Evolutionary conservation across 2,329 filamentous ascomycete genomes (phyloP).

Genomic region (Leptographium radiaticola): DNA sequence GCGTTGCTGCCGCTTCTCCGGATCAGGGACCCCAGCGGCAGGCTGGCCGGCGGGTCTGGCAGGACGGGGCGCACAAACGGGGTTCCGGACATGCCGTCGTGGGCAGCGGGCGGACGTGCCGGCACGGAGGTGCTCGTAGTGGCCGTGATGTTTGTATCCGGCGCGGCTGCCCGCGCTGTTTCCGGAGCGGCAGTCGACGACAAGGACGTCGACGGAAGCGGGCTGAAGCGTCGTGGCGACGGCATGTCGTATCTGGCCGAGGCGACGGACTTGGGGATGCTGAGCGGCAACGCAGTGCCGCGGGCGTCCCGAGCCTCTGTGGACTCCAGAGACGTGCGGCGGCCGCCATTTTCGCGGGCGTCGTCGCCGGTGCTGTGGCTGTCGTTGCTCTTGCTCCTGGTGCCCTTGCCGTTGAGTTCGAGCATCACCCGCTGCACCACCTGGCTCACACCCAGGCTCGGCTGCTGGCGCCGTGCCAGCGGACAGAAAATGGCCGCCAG

Average conservation of each 20-base stretch:
- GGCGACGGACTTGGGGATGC: neutral
- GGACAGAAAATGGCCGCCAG: slow-evolving; percentile 37
- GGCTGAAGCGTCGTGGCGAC: neutral
- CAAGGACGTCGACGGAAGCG: neutral
- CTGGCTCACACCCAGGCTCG: slow-evolving; percentile 27
- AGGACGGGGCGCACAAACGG: slow-evolving; percentile 37
- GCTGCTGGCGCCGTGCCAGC: slow-evolving; percentile 27
- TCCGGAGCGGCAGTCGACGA: neutral
- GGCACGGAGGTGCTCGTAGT: neutral
- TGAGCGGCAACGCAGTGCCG: neutral
- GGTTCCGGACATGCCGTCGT: slow-evolving; percentile 41
- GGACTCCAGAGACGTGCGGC: neutral
- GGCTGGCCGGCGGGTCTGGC: slow-evolving; percentile 17
- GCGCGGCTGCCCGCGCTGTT: neutral
- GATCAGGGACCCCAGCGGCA: slow-evolving; percentile 15
- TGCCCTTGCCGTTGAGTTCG: slow-evolving; percentile 7
- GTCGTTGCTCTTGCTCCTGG: neutral
- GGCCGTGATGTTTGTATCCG: neutral
- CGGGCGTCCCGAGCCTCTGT: neutral
- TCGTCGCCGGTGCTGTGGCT: neutral
- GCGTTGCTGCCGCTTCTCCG: slow-evolving; percentile 7
- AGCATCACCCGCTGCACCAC: slow-evolving; percentile 34
- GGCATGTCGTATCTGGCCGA: neutral
- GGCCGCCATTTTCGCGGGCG: neutral
- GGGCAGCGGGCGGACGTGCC: slow-evolving; percentile 17